phyloP scores from a whole-genome alignment of 306 rosid genomes.

The Citrullus mucosospermus region DNA sequence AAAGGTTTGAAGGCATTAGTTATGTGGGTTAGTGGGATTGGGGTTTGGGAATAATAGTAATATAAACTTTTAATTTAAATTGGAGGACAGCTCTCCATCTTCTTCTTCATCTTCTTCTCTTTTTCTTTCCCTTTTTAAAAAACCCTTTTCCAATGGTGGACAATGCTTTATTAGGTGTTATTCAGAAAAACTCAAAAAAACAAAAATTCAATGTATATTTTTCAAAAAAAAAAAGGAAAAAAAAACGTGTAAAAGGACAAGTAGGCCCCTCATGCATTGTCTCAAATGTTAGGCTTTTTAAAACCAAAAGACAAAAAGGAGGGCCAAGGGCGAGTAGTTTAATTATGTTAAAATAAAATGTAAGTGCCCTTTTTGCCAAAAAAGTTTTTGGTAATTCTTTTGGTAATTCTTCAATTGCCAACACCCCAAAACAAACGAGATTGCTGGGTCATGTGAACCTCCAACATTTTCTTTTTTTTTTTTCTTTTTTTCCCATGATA shows the following conservation, averaged over 20 bases:
- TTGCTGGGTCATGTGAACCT: background rate
- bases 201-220: background rate
- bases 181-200: background rate
- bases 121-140: background rate
- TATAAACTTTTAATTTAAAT: background rate
- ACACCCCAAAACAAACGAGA: background rate
- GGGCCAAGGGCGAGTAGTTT: background rate
- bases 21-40: background rate
- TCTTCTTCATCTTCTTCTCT: too few species aligned
- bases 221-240: background rate
- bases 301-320: background rate
- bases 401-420: background rate
- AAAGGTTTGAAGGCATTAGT: background rate
- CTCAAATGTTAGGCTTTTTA: background rate
- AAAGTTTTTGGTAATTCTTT: background rate
- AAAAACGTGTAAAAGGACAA: background rate
- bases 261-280: background rate
- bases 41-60: background rate
- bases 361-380: background rate
- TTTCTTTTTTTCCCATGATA: background rate
- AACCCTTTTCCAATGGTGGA: background rate
- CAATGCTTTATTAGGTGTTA: background rate
- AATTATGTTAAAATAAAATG: background rate
- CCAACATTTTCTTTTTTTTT: background rate
- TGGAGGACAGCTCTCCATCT: background rate